Evolutionary conservation across 208 protist species (phyloP), one percentile per base, ranked within the genome.

Genomic region (Angomonas deanei): DNA sequence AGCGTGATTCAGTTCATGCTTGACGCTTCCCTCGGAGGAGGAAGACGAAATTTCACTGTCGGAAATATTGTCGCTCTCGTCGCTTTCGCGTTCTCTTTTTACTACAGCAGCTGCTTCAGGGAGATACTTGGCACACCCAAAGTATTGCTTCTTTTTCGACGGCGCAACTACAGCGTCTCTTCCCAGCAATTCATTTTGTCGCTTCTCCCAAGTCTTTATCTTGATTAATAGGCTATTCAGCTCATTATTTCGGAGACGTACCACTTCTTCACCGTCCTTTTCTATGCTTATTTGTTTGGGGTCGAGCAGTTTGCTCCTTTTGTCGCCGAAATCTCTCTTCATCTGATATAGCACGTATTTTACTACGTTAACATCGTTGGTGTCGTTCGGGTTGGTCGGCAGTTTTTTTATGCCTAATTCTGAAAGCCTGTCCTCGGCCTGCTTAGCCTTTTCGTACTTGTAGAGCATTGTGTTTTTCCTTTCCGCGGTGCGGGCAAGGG

Each of bases 391-490:
- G 60, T 86, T 91, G 1, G 84, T 79, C 17, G 87, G 87, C 38
- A 94, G 49, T 38, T 71, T 73, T 21, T 78, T 68, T 28, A 94
- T 42, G 11, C 82, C 81, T 0, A 94, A 53, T 3, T 32, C 48
- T 0, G 79, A 76, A 26, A 94, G 74, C 15, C 74, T 71, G 59
- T 90, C 74, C 61, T 91, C 76, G 34, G 89, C 74, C 28, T 72
- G 58, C 21, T 81, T 79, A 2, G 70, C 70, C 64, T 89, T 86
- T 10, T 72, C 58, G 39, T 86, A 56, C 50, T 87, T 86, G 79
- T 91, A 94, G 13, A 94, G 63, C 50, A 94, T 80, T 3, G 87
- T 94, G 33, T 84, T 87, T 61, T 91, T 86, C 5, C 87, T 47
- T 56, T 94, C 82, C 31, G 78, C 88, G 36, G 80, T 86, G 4